These are phyloP conservation scores for Atractiella rhizophila DNA, from an alignment of 768 basidiomycete species.

Conservation along the genomic window DNA sequence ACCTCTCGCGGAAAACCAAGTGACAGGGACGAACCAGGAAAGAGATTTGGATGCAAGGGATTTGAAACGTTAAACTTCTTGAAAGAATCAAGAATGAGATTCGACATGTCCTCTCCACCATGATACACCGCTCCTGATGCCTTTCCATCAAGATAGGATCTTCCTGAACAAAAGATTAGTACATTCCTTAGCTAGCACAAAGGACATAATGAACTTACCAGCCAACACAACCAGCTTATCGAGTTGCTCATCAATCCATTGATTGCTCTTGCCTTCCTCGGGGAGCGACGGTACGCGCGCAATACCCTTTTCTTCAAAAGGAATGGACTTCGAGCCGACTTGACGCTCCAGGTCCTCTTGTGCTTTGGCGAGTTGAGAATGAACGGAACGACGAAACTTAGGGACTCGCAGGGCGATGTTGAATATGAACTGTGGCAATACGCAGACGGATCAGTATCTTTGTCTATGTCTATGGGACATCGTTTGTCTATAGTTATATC, in stretches of 20 bases:
- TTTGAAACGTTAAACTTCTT: slow-evolving; percentile 1
- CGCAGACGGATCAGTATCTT: too few relatives aligned
- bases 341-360: too few relatives aligned
- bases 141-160: slow-evolving; percentile 17
- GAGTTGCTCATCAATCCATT: slow-evolving; percentile 59
- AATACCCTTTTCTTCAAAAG: background rate
- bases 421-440: too few relatives aligned
- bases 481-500: too few relatives aligned
- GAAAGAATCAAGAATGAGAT: background rate
- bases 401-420: too few relatives aligned
- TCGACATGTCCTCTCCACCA: slow-evolving; percentile 8
- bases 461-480: too few relatives aligned
- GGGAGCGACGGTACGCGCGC: slow-evolving; percentile 34
- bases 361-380: too few relatives aligned
- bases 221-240: slow-evolving; percentile 30
- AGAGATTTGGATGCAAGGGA: slow-evolving; percentile 68
- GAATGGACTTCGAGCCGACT: too few relatives aligned
- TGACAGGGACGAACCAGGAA: slow-evolving; percentile 28
- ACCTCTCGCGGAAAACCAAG: background rate
- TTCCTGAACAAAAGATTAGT: background rate
- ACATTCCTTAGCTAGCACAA: background rate
- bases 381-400: too few relatives aligned
- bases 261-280: slow-evolving; percentile 34
- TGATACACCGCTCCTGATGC: slow-evolving; percentile 56
- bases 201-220: background rate